Conservation (phyloP, 2,329 filamentous ascomycete genomes). For the Alternaria conjuncta region DNA sequence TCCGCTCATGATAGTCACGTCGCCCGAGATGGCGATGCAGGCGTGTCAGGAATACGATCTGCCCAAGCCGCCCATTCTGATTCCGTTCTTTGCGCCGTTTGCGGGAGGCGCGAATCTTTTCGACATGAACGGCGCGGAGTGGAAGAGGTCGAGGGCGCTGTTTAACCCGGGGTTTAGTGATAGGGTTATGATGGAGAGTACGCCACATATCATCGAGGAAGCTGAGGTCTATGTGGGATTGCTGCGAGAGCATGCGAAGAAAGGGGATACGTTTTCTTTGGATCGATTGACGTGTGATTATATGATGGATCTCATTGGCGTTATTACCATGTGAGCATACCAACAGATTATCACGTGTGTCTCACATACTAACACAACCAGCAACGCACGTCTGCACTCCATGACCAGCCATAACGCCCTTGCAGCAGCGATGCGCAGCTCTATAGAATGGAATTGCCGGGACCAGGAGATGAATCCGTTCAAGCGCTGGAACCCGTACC, state of each 20-base stretch:
- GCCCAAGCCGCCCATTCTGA: conserved; percentile 10
- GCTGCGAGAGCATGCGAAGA: conserved; percentile 3
- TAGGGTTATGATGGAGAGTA: conserved; percentile 52
- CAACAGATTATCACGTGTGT: background rate
- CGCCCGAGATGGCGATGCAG: conserved; percentile 9
- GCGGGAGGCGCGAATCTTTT: conserved; percentile 19
- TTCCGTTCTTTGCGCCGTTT: conserved; percentile 17
- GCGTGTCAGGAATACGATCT: conserved; percentile 11
- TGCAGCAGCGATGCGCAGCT: conserved; percentile 8
- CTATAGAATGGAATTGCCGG: conserved; percentile 11
- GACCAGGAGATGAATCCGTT: conserved; percentile 18
- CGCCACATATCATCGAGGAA: conserved; percentile 5
- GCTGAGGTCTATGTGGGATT: conserved; percentile 2
- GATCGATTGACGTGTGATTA: conserved; percentile 7
- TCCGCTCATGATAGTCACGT: conserved; percentile 18
- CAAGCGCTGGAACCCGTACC: conserved; percentile 11
- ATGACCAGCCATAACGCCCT: conserved; percentile 13
- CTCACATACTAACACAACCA: background rate
- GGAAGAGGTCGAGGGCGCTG: conserved; percentile 36
- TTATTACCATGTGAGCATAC: background rate
- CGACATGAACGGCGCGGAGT: conserved; percentile 19
- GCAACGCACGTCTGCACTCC: conserved; percentile 19
- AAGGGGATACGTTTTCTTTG: conserved; percentile 2
- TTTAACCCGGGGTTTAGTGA: conserved; percentile 38
- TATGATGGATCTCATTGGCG: conserved; percentile 8